Evolutionary conservation across 371 early-diverging fungal species (phyloP), one percentile per base, ranked within the genome.

Genomic region (Catenaria anguillulae): DNA sequence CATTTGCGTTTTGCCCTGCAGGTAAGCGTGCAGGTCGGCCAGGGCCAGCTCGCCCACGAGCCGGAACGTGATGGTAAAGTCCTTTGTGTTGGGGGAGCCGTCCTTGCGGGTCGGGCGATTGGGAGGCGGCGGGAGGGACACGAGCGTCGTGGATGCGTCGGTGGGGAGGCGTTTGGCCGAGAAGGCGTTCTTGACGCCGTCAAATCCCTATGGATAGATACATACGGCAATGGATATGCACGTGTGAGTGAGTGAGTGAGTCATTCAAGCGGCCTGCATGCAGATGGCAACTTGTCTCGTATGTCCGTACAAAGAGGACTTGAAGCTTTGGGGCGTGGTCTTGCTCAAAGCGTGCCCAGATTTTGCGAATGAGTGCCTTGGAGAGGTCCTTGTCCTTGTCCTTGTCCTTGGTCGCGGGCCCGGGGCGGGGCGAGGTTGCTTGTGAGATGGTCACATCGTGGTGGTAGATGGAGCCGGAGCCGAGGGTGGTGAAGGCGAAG

Each of bases 11-110:
- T 55, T 55, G 31, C 55, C 55, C 1, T 15, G 1, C 4, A 55
- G 21, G 24, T 55, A 55, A 17, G 31, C 33, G 8, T 55, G 21
- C 4, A 55, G 15, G 4, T 55, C 55, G 33, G 60, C 64, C 26
- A 71, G 63, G 6, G 65, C 56, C 45, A 71, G 67, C 29, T 45
- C 64, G 17, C 52, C 55, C 12, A 60, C 71, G 13, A 29, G 33
- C 5, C 37, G 29, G n/a, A 70, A 61, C 37, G 63, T 62, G 60
- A 70, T 63, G 1, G 55, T 64, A 60, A 68, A 66, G 50, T 68
- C 71, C 21, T 43, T 43, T 17, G 43, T 17, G 21, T n/a, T n/a
- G n/a, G n/a, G n/a, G n/a, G n/a, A n/a, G n/a, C n/a, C n/a, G n/a
- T n/a, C n/a, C n/a, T n/a, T n/a, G n/a, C n/a, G n/a, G n/a, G n/a